A percentile compares a stretch with the other conserved stretches of the same genome.
Conservation (phyloP, 2,329 filamentous ascomycete genomes). For the Coleophoma eucalyptorum region DNA sequence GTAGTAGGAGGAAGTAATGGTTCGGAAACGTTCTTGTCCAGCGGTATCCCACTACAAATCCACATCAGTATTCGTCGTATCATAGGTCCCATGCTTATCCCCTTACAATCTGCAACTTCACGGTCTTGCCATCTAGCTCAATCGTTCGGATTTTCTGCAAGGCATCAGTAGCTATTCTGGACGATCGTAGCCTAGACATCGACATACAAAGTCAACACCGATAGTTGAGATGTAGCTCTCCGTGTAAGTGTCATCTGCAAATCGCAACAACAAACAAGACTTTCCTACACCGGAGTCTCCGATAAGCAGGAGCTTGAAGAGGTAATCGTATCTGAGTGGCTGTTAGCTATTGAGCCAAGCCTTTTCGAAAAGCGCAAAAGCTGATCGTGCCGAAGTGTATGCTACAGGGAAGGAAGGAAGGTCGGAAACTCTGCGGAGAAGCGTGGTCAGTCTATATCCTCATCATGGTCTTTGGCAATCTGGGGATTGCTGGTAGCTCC, state of each 20-base stretch:
- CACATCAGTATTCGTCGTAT: not conserved
- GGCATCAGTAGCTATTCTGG: slow-evolving; percentile 25
- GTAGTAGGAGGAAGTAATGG: slow-evolving; percentile 99
- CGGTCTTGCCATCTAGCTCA: slow-evolving; percentile 98
- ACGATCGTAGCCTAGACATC: not conserved
- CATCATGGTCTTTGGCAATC: slow-evolving; percentile 14
- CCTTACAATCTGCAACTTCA: slow-evolving; percentile 98
- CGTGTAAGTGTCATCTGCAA: slow-evolving; percentile 98
- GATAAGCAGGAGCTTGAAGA: slow-evolving; percentile 99
- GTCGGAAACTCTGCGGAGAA: slow-evolving; percentile 14
- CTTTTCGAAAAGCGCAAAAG: too few species aligned
- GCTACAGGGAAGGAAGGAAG: not conserved
- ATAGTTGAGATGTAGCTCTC: slow-evolving; percentile 99
- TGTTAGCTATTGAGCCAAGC: too few species aligned
- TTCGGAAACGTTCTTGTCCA: slow-evolving; percentile 98
- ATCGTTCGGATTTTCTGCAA: slow-evolving; percentile 97
- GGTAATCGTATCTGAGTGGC: slow-evolving; percentile 90
- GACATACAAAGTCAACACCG: slow-evolving; percentile 92
- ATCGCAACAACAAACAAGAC: slow-evolving; percentile 96
- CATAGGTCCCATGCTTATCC: not conserved
- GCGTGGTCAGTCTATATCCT: slow-evolving; percentile 12
- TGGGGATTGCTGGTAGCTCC: slow-evolving; percentile 11
- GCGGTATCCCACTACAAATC: slow-evolving; percentile 88
- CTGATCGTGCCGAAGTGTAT: too few species aligned
- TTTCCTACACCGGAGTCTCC: slow-evolving; percentile 99